Conservation (phyloP, 1,284 basidiomycete species). For the Ganoderma lucidum region DNA sequence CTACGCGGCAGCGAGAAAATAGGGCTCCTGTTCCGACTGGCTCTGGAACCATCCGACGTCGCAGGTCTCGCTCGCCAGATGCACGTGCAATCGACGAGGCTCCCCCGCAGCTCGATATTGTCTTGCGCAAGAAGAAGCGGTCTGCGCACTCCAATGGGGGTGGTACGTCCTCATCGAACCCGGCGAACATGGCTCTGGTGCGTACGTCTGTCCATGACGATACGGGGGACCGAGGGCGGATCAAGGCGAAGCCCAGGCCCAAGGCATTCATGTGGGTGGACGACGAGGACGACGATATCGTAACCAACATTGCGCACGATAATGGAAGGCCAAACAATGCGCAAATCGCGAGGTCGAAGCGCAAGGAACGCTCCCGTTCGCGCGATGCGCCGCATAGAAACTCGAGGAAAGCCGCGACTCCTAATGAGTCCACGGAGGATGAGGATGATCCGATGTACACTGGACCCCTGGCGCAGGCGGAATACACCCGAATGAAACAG, state of each 20-base stretch:
- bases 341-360: conserved; percentile 29
- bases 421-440: conserved; percentile 28
- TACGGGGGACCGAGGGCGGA: conserved; percentile 19
- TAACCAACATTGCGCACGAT: conserved; percentile 32
- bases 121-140: conserved; percentile 34
- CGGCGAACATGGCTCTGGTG: conserved; percentile 8
- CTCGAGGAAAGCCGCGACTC: conserved; percentile 27
- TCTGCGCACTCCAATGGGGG: conserved; percentile 14
- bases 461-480: conserved; percentile 49
- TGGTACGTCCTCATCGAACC: conserved; percentile 13
- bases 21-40: conserved; percentile 7
- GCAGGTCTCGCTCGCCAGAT: conserved; percentile 40
- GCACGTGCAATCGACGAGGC: conserved; percentile 30
- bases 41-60: conserved; percentile 23
- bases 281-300: conserved; percentile 32
- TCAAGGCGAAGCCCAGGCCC: conserved; percentile 31
- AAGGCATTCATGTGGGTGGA: conserved; percentile 26
- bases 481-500: conserved; percentile 49
- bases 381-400: conserved; percentile 31
- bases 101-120: conserved; percentile 18
- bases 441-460: conserved; percentile 33
- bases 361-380: conserved; percentile 40
- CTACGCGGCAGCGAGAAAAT: conserved; percentile 32
- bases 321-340: conserved; percentile 8
- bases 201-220: conserved; percentile 27